Evolutionary conservation across 345 rosid genomes (phyloP).

Genomic region (Hirschfeldia incana): DNA sequence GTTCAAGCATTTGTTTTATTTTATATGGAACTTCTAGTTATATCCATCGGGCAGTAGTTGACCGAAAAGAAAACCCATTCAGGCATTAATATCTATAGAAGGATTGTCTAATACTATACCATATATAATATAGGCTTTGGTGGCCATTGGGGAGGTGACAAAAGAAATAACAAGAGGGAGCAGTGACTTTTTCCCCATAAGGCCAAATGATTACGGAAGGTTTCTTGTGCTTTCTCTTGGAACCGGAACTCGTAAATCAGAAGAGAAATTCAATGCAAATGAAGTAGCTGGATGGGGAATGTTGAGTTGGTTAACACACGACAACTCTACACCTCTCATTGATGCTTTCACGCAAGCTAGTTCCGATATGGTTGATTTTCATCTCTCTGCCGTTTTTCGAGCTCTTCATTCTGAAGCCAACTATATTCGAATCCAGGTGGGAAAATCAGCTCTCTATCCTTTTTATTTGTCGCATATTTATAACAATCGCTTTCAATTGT

Average conservation of each 20-base stretch:
- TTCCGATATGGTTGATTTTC: conserved; percentile 63
- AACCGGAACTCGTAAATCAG: conserved; percentile 45
- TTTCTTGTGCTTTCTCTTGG: conserved; percentile 67
- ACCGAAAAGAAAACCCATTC: not conserved
- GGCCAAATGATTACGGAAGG: conserved; percentile 49
- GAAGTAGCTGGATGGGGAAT: conserved; percentile 66
- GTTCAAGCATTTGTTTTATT: not conserved
- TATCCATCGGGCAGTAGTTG: not conserved
- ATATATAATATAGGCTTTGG: conserved; percentile 41
- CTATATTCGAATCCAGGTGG: conserved; percentile 42
- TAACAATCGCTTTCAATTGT: not conserved
- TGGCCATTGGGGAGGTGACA: conserved; percentile 58
- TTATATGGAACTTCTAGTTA: not conserved
- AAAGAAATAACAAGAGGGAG: conserved; percentile 45
- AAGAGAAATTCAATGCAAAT: conserved; percentile 45
- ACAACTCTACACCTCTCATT: conserved; percentile 52
- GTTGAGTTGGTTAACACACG: conserved; percentile 60
- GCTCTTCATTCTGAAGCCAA: conserved; percentile 50
- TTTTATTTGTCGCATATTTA: not conserved
- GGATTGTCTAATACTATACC: not conserved
- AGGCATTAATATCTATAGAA: not conserved
- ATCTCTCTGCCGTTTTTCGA: conserved; percentile 43
- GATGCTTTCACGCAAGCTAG: conserved; percentile 67
- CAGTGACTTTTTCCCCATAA: conserved; percentile 44
- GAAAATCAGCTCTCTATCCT: not conserved